Conservation (phyloP, 106 monocot species). For the Alisma plantagoaquatica region DNA sequence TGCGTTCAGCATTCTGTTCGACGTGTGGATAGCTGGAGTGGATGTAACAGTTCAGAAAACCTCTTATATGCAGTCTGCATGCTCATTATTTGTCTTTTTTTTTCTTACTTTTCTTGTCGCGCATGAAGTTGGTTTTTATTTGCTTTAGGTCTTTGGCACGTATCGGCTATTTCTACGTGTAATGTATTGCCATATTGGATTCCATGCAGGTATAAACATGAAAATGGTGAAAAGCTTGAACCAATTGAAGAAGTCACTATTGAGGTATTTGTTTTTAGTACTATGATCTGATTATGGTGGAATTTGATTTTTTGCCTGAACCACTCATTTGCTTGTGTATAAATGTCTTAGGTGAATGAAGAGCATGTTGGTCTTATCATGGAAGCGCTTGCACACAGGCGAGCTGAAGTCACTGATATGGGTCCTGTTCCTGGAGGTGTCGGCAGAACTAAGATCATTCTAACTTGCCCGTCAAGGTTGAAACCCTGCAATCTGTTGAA, state of each 20-base stretch:
- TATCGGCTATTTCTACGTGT: too few relatives aligned
- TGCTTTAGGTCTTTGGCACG: too few relatives aligned
- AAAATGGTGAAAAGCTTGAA: conserved; percentile 66
- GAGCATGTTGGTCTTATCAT: conserved; percentile 98
- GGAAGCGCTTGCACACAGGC: conserved; percentile 96
- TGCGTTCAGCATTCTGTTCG: too few relatives aligned
- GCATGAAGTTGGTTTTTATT: too few relatives aligned
- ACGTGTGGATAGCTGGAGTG: too few relatives aligned
- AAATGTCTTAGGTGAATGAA: conserved; percentile 88
- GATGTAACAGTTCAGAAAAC: too few relatives aligned
- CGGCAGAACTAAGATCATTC: conserved; percentile 64
- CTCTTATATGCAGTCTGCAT: too few relatives aligned
- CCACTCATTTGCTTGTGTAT: neutral
- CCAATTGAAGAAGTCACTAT: conserved; percentile 99
- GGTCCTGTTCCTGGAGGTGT: conserved; percentile 78
- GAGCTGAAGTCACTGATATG: conserved; percentile 90
- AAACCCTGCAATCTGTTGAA: neutral
- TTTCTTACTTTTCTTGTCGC: too few relatives aligned
- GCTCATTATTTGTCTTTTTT: too few relatives aligned
- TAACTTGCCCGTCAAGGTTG: conserved; percentile 97
- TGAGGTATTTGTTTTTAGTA: too few relatives aligned
- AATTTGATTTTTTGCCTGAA: neutral
- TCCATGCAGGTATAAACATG: conserved; percentile 88
- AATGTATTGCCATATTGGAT: too few relatives aligned
- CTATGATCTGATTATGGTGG: neutral